Evolutionary conservation across 441 rosid species (phyloP).

Genomic region (Metrosideros polymorpha): DNA sequence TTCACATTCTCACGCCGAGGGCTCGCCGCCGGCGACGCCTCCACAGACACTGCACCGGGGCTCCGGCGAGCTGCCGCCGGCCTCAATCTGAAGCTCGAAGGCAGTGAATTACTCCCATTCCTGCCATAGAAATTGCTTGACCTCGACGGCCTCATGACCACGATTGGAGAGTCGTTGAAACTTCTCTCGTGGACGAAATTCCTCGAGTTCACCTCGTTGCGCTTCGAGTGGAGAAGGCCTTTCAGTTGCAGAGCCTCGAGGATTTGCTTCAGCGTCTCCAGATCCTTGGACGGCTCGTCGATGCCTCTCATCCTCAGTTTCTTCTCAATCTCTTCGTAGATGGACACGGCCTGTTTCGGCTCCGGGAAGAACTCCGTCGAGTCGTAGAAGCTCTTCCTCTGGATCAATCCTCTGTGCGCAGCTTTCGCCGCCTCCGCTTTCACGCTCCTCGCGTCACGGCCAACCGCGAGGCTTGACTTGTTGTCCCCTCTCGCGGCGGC

Average conservation of each 20-base stretch:
- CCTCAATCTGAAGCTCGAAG: conserved; percentile 23
- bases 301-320: conserved; percentile 55
- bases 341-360: conserved; percentile 34
- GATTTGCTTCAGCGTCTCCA: conserved; percentile 76
- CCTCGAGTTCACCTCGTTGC: conserved; percentile 17
- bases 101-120: conserved; percentile 19
- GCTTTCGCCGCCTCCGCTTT: conserved; percentile 36
- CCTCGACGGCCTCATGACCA: conserved; percentile 36
- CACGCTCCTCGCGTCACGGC: conserved; percentile 10
- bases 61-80: conserved; percentile 21
- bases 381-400: conserved; percentile 52
- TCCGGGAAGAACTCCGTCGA: conserved; percentile 83
- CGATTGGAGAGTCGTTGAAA: conserved; percentile 36
- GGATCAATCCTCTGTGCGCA: conserved; percentile 22
- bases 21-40: conserved; percentile 3
- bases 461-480: conserved; percentile 16
- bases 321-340: conserved; percentile 56
- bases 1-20: conserved; percentile 30
- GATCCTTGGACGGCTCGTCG: conserved; percentile 71
- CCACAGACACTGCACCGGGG: conserved; percentile 6
- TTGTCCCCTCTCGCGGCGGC: conserved; percentile 13
- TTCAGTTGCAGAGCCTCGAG: conserved; percentile 84
- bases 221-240: conserved; percentile 65
- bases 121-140: conserved; percentile 9
- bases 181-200: conserved; percentile 30